These are phyloP conservation scores for Apiotrichum veenhuisii DNA, from an alignment of 1,284 basidiomycete genomes.

Conservation along the genomic window DNA sequence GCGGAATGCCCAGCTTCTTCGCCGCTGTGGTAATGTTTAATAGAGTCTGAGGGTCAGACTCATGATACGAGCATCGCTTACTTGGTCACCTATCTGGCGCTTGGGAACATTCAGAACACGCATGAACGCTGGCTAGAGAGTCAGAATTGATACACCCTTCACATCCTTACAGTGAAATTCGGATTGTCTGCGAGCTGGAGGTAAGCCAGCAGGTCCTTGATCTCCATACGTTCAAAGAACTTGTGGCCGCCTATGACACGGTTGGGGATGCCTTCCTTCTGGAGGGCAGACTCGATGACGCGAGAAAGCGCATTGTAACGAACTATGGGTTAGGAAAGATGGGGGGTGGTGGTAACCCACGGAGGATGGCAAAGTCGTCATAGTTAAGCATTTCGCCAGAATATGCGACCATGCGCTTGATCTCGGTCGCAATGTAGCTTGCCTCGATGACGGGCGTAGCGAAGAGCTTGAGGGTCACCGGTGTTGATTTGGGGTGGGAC, in stretches of 20 bases:
- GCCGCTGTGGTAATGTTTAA: slow-evolving; percentile 60
- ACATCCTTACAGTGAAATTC: slow-evolving; percentile 54
- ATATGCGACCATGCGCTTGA: slow-evolving; percentile 69
- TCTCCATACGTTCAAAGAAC: slow-evolving; percentile 81
- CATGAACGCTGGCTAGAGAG: slow-evolving; percentile 61
- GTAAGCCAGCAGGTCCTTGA: slow-evolving; percentile 86
- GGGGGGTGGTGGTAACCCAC: slow-evolving; percentile 52
- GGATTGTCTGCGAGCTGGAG: slow-evolving; percentile 81
- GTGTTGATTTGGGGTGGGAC: slow-evolving; percentile 61
- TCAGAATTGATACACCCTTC: neutral
- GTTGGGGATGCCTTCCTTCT: slow-evolving; percentile 72
- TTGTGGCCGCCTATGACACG: slow-evolving; percentile 75
- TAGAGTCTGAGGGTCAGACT: slow-evolving; percentile 55
- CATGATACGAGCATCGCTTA: too few relatives aligned
- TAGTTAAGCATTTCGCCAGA: slow-evolving; percentile 69
- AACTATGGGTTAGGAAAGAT: slow-evolving; percentile 52
- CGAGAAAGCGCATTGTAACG: slow-evolving; percentile 81
- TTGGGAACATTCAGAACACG: slow-evolving; percentile 73
- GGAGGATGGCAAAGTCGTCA: slow-evolving; percentile 73
- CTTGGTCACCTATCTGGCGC: too few relatives aligned
- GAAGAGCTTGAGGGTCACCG: slow-evolving; percentile 54
- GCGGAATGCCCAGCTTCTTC: slow-evolving; percentile 55
- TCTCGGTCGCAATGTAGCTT: slow-evolving; percentile 69
- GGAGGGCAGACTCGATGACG: slow-evolving; percentile 69
- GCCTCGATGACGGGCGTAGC: slow-evolving; percentile 56